Percentiles rank a stretch among this genome's conserved stretches.
These are phyloP conservation scores for Stevia rebaudiana DNA, from an alignment of 140 eudicot species.

Conservation along the genomic window DNA sequence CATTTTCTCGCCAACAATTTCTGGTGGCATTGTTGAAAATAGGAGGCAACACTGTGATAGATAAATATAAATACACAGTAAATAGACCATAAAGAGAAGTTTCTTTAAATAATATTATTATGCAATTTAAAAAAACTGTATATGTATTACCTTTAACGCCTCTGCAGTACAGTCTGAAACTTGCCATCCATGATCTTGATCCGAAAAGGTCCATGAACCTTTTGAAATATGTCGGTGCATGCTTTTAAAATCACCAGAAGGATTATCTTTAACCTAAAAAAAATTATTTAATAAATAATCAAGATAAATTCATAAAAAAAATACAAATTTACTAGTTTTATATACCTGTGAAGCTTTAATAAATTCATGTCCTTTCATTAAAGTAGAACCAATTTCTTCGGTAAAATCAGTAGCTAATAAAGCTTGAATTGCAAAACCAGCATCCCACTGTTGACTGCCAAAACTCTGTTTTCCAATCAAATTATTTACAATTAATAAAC, in stretches of 20 bases:
- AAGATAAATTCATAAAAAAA: constrained; percentile 1
- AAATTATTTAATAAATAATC: background rate
- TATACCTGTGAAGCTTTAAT: constrained; percentile 72
- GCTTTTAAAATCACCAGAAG: constrained; percentile 64
- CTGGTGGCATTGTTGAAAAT: constrained; percentile 72
- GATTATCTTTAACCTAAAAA: constrained; percentile 58
- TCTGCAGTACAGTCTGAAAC: constrained; percentile 91
- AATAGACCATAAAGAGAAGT: background rate
- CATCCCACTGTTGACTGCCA: constrained; percentile 78
- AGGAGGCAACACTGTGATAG: constrained; percentile 62
- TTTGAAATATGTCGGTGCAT: constrained; percentile 82
- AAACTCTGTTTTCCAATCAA: constrained; percentile 46
- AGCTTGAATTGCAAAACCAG: constrained; percentile 68
- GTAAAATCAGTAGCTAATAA: constrained; percentile 46
- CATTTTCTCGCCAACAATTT: constrained; percentile 71
- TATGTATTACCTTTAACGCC: constrained; percentile 54
- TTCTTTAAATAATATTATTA: background rate
- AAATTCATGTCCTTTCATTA: constrained; percentile 62
- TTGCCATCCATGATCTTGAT: constrained; percentile 95
- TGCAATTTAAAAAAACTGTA: background rate
- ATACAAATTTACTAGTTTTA: background rate
- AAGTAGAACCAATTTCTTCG: constrained; percentile 47
- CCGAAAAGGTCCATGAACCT: constrained; percentile 90
- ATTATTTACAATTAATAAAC: background rate
- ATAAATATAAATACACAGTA: background rate